Evolutionary conservation across 2,329 filamentous ascomycete genomes (phyloP).

Genomic region (Aspergillus hortae): DNA sequence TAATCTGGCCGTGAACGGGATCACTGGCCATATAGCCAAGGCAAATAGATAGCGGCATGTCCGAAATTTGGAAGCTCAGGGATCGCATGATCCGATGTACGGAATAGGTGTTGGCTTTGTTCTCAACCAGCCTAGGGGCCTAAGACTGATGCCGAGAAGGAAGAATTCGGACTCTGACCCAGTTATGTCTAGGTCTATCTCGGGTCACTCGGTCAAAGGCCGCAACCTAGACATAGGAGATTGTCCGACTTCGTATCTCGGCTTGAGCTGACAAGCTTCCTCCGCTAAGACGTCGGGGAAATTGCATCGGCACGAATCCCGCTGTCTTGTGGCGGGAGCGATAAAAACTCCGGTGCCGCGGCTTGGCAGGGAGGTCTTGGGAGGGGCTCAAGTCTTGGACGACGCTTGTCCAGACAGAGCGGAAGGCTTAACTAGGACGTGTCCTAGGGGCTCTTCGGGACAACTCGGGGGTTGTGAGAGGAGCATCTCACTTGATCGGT

Average conservation of each 20-base stretch:
- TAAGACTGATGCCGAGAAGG: too few species aligned
- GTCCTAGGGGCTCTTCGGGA: neutral
- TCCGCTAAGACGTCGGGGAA: neutral
- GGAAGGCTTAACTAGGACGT: neutral
- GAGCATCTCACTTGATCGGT: neutral
- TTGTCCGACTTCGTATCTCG: neutral
- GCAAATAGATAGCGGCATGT: too few species aligned
- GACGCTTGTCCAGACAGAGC: neutral
- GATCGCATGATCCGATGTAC: too few species aligned
- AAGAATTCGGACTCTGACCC: too few species aligned
- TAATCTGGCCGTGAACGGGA: too few species aligned
- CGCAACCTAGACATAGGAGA: neutral
- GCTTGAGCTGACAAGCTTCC: neutral
- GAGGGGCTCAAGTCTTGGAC: slow-evolving; percentile 1
- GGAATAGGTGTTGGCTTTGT: too few species aligned
- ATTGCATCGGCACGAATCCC: neutral
- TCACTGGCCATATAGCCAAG: too few species aligned
- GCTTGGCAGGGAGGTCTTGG: neutral
- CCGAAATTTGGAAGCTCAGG: too few species aligned
- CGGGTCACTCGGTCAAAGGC: too few species aligned
- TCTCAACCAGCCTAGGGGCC: too few species aligned
- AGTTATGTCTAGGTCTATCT: too few species aligned
- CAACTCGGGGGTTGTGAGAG: neutral
- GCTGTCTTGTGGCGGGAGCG: neutral
- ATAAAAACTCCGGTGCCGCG: neutral